phyloP scores from a whole-genome alignment of 345 rosid genomes.

The Gossypioides kirkii region DNA sequence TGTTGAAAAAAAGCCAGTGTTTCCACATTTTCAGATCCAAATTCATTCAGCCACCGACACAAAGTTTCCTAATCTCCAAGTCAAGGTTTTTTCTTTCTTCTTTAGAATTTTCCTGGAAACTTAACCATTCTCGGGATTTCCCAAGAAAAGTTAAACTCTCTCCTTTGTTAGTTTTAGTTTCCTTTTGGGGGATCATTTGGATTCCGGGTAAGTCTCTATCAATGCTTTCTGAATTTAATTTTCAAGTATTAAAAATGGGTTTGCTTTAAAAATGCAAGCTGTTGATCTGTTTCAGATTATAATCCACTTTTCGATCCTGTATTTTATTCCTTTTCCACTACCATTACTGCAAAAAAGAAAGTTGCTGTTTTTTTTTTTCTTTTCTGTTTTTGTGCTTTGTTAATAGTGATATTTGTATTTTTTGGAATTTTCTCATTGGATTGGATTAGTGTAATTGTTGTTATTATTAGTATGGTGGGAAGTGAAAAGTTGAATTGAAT shows the following conservation, averaged over 20 bases:
- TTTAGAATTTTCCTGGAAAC: neutral
- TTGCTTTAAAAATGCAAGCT: neutral
- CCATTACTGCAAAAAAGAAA: neutral
- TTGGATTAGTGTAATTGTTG: neutral
- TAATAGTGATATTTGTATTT: neutral
- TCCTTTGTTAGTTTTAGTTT: neutral
- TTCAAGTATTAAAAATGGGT: neutral
- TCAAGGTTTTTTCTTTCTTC: neutral
- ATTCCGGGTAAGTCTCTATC: slow-evolving; percentile 1
- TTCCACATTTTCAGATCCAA: slow-evolving; percentile 4
- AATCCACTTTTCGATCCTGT: neutral
- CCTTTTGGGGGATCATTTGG: neutral
- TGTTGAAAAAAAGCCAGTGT: neutral
- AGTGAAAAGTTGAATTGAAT: neutral
- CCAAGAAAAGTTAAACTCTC: neutral
- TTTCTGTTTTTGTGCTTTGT: neutral
- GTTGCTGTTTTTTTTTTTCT: neutral
- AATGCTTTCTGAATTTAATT: neutral
- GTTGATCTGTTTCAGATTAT: neutral
- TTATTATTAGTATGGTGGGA: neutral
- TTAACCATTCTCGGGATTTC: neutral
- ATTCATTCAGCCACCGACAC: neutral
- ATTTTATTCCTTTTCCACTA: neutral
- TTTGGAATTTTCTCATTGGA: neutral
- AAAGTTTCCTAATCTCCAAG: neutral